phyloP scores from a whole-genome alignment of 768 basidiomycete species.

The Amanita subjunquillea region DNA sequence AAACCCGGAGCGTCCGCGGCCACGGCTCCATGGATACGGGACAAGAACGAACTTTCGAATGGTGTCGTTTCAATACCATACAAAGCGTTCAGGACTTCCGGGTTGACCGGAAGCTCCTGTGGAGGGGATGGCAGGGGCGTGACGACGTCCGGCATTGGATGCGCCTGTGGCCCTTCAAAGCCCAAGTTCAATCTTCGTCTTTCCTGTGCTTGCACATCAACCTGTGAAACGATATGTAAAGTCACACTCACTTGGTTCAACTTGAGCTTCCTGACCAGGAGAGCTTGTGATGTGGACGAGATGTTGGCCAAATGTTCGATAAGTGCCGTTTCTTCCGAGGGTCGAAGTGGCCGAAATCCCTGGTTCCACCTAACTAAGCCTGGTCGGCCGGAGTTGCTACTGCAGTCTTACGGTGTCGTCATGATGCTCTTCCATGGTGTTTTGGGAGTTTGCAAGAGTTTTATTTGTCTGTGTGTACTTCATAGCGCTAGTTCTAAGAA shows the following conservation, averaged over 20 bases:
- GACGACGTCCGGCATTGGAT: constrained; percentile 17
- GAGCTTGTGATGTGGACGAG: constrained; percentile 18
- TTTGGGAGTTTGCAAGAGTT: too few species aligned
- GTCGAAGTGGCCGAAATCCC: not conserved
- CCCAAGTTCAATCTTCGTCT: constrained; percentile 9
- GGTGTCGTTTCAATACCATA: constrained; percentile 49
- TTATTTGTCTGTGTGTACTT: too few species aligned
- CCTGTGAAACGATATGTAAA: not conserved
- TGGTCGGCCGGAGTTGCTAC: too few species aligned
- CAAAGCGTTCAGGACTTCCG: constrained; percentile 39
- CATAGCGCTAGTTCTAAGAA: too few species aligned
- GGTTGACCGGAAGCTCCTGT: constrained; percentile 15
- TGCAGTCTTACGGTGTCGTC: too few species aligned
- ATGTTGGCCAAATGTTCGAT: not conserved
- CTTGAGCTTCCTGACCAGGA: constrained; percentile 35
- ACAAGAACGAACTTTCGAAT: constrained; percentile 55
- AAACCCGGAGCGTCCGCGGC: constrained; percentile 21
- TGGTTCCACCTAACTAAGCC: not conserved
- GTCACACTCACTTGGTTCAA: constrained; percentile 25
- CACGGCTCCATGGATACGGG: constrained; percentile 44
- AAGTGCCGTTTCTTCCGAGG: not conserved
- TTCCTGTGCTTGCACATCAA: constrained; percentile 20
- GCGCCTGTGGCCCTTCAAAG: constrained; percentile 10
- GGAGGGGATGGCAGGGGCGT: constrained; percentile 24
- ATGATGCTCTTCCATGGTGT: too few species aligned